Conservation (phyloP, 495 filamentous ascomycete species). For the Aspergillus bridgeri region DNA sequence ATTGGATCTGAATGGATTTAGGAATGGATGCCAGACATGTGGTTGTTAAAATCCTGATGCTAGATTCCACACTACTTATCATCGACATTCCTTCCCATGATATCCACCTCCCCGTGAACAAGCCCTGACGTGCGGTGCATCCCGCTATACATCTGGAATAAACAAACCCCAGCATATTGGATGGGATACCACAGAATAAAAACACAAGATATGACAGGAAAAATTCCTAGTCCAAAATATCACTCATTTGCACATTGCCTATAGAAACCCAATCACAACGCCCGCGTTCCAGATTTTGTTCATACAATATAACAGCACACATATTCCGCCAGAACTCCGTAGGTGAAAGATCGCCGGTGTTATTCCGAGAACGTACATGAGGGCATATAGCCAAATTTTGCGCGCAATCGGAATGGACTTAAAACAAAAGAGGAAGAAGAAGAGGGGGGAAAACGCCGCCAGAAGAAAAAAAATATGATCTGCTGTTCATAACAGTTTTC, state of each 20-base stretch:
- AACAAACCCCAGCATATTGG: too few relatives aligned
- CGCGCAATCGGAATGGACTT: not conserved
- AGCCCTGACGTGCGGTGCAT: too few relatives aligned
- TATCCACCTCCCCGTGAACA: too few relatives aligned
- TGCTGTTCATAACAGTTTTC: not conserved
- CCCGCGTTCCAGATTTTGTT: not conserved
- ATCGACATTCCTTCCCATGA: too few relatives aligned
- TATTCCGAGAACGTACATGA: not conserved
- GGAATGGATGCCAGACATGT: not conserved
- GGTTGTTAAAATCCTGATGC: too few relatives aligned
- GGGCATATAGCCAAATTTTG: not conserved
- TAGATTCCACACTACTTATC: too few relatives aligned
- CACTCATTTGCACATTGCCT: not conserved
- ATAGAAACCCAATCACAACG: not conserved
- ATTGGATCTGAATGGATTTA: not conserved
- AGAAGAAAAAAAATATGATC: conserved; percentile 12
- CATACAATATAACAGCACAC: not conserved
- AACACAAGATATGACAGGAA: not conserved
- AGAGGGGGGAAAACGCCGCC: not conserved
- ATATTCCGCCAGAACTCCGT: not conserved
- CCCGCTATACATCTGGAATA: too few relatives aligned
- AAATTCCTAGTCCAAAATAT: not conserved
- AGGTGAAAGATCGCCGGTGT: not conserved
- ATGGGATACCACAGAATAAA: too few relatives aligned
- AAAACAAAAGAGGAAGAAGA: conserved; percentile 7